A percentile compares a stretch with the other conserved stretches of the same genome.
These are phyloP conservation scores for Platanthera guangdongensis DNA, from an alignment of 106 monocot species.

Conservation along the genomic window DNA sequence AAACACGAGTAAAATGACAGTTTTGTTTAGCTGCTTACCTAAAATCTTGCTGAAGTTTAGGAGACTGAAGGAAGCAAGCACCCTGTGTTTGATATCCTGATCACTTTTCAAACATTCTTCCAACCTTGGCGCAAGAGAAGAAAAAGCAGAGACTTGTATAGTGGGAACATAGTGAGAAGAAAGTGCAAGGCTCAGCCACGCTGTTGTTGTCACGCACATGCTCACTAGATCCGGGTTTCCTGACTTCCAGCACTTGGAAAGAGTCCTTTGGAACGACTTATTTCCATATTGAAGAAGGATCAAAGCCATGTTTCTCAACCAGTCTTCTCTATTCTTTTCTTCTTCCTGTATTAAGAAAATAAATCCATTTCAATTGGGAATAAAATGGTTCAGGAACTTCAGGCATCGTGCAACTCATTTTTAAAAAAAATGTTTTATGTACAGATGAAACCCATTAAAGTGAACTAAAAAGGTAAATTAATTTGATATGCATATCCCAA, in stretches of 20 bases:
- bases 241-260: slow-evolving; percentile 31
- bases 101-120: slow-evolving; percentile 15
- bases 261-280: slow-evolving; percentile 26
- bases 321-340: slow-evolving; percentile 23
- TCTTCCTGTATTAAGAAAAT: slow-evolving; percentile 25
- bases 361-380: too few relatives aligned
- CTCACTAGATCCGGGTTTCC: slow-evolving; percentile 15
- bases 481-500: not conserved
- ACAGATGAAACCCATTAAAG: not conserved
- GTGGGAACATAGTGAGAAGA: slow-evolving; percentile 13
- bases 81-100: slow-evolving; percentile 19
- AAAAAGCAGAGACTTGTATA: slow-evolving; percentile 22
- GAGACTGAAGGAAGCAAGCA: slow-evolving; percentile 32
- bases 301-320: slow-evolving; percentile 24
- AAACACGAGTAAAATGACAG: not conserved
- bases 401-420: not conserved
- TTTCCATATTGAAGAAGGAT: slow-evolving; percentile 30
- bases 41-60: slow-evolving; percentile 40
- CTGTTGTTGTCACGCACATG: slow-evolving; percentile 25
- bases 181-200: slow-evolving; percentile 43
- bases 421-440: not conserved
- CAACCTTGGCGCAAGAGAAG: slow-evolving; percentile 23
- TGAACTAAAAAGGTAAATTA: not conserved
- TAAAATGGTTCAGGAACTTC: not conserved
- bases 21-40: slow-evolving; percentile 16